Conservation (phyloP, 768 basidiomycete genomes). For the Amanita pseudoporphyria region DNA sequence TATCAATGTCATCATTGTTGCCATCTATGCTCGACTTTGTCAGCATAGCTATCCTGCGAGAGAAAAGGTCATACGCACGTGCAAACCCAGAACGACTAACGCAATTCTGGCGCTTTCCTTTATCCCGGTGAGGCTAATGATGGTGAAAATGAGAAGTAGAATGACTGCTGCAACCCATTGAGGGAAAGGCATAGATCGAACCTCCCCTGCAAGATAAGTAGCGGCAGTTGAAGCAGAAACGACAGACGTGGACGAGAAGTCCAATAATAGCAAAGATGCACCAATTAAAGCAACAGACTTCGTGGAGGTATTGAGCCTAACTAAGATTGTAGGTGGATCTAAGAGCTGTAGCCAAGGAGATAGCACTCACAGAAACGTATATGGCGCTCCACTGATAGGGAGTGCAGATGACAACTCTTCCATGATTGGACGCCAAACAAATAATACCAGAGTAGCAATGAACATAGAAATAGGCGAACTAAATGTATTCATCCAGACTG, state of each 20-base stretch:
- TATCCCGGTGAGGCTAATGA: slow-evolving; percentile 47
- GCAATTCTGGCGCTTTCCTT: slow-evolving; percentile 57
- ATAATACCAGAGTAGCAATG: slow-evolving; percentile 49
- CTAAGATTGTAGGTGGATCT: neutral
- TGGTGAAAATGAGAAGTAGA: slow-evolving; percentile 44
- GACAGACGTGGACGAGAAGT: slow-evolving; percentile 58
- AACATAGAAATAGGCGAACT: slow-evolving; percentile 66
- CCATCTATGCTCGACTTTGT: slow-evolving; percentile 25
- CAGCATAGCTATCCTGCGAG: neutral
- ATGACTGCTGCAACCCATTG: slow-evolving; percentile 39
- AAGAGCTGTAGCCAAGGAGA: neutral
- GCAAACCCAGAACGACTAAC: slow-evolving; percentile 44
- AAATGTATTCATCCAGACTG: neutral
- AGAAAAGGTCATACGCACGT: slow-evolving; percentile 30
- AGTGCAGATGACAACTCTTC: slow-evolving; percentile 62
- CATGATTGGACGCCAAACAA: slow-evolving; percentile 70
- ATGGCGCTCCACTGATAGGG: slow-evolving; percentile 62
- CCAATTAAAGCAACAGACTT: slow-evolving; percentile 57
- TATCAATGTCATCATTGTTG: slow-evolving; percentile 47
- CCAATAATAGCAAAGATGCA: slow-evolving; percentile 58
- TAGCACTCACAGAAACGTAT: slow-evolving; percentile 55
- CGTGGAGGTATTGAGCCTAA: slow-evolving; percentile 51
- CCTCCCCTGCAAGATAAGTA: slow-evolving; percentile 58
- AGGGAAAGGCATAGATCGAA: slow-evolving; percentile 42
- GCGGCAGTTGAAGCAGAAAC: slow-evolving; percentile 69